Base-by-base conservation (phyloP, 2,329 filamentous ascomycete species). In the Capronia epimyces region DNA sequence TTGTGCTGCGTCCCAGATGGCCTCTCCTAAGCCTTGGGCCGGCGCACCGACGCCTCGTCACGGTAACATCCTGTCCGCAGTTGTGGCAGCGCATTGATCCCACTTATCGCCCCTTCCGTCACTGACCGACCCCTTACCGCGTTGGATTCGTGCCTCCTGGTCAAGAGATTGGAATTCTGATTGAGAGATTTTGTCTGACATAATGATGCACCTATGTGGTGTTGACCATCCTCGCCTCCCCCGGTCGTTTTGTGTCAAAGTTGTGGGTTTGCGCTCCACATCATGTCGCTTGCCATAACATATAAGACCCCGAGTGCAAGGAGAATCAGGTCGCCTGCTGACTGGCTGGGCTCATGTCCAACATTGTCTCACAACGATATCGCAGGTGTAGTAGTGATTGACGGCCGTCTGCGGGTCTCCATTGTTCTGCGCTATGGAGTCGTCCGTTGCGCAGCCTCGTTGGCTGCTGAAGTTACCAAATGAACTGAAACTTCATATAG, bases 401-500 rank as follows among this genome's bases (percentile, higher is more conserved):
- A 10, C 24, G 10, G 5, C 10, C 5, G 24, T 10, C 24, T 27
- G 24, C 10, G 24, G 21, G 10, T 20, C 16, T 12, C 4, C 37
- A 18, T 16, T 3, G 7, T 40, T 3, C 13, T 13, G 10, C 6
- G 37, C 45, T 27, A 56, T 59, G 56, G 49, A 50, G 8, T 29
- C 27, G 18, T 22, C 41, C 37, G 27, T 40, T 21, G n/a, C 55
- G 24, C 50, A 53, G 52, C 50, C 53, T 54, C 59, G 55, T 36
- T 40, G 52, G 46, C 44, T 61, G 39, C 32, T 60, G 44, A 36
- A 32, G 16, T 48, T 62, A 6, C 59, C 60, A 18, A 32, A 55
- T 9, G 60, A 62, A 49, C 44, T 62, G 24, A 60, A 58, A 50
- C 46, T 62, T 27, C 47, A 56, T 10, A 55, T 62, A 18, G 49